phyloP scores from a whole-genome alignment of 495 filamentous ascomycete species.

The Podospora comata region DNA sequence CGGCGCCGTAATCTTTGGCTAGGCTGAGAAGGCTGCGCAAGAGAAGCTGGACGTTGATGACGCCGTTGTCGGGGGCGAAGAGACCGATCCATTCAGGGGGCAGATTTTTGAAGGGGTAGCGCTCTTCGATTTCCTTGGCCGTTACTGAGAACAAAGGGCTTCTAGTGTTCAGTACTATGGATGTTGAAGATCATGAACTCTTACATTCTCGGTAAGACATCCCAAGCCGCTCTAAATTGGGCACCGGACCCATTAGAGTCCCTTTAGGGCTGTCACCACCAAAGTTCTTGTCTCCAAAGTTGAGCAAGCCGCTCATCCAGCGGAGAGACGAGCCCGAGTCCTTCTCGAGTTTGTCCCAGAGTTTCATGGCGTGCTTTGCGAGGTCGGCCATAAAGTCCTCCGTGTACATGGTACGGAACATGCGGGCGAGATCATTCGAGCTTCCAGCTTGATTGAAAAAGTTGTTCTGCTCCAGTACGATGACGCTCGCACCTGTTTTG shows the following conservation, averaged over 20 bases:
- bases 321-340: slow-evolving; percentile 21
- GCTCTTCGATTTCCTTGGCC: slow-evolving; percentile 18
- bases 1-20: slow-evolving; percentile 14
- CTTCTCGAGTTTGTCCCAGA: slow-evolving; percentile 24
- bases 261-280: slow-evolving; percentile 15
- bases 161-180: neutral
- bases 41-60: slow-evolving; percentile 11
- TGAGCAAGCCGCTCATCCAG: slow-evolving; percentile 24
- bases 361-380: slow-evolving; percentile 14
- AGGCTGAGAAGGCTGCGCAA: slow-evolving; percentile 7
- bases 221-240: neutral
- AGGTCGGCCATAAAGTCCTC: slow-evolving; percentile 25
- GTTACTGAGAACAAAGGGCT: slow-evolving; percentile 11
- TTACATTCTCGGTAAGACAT: neutral
- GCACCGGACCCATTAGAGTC: neutral
- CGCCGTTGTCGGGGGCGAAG: slow-evolving; percentile 23
- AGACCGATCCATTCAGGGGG: slow-evolving; percentile 15
- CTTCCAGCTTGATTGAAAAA: slow-evolving; percentile 22
- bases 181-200: too few species aligned
- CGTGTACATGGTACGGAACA: slow-evolving; percentile 28
- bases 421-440: slow-evolving; percentile 21
- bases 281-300: slow-evolving; percentile 21
- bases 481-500: neutral
- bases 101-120: slow-evolving; percentile 23
- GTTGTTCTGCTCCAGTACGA: slow-evolving; percentile 7